Evolutionary conservation across 208 protist genomes (phyloP), one percentile per base, ranked within the genome.

Genomic region (Giardia duodenalis): DNA sequence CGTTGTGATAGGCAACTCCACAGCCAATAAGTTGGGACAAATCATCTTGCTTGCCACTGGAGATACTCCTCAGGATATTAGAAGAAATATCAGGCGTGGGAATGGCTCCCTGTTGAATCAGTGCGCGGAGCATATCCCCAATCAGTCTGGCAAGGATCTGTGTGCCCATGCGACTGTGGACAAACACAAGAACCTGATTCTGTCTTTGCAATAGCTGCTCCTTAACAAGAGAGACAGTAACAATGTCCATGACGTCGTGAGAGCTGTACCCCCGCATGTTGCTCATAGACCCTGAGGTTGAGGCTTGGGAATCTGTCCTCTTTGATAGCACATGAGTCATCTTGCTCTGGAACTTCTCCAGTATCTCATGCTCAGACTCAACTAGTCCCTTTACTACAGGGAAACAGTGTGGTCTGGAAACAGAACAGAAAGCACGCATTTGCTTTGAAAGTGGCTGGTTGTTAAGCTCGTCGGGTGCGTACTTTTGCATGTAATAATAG

Each of bases 1-100:
- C 98, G 94, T 99, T 96, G 95, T 99, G 98, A 46, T 96, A 96
- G 1, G 96, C 97, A 87, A 99, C 96, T 45, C 97, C 98, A 46
- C 93, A 46, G 43, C 57, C 42, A 91, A 98, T 46, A 4, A 22
- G 43, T 19, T 47, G 45, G 30, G 10, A 87, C 43, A 92, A 76
- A 19, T 92, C 10, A 42, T 44, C 44, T 48, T 92, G 47, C 42
- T 91, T 44, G 4, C 44, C 47, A 1, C 3, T 44, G 39, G n/a
- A 47, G 10, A 44, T 44, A 42, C n/a, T 76, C 3, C 4, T 3
- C 2, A 92, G 2, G 67, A 46, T 30, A 87, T 48, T 76, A 47
- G 47, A 4, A n/a, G n/a, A 42, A 30, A 89, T 44, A 3, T 92
- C 1, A 30, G 2, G 47, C 30, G 2, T n/a, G 39, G 87, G 44